Percentiles rank a stretch among this genome's conserved stretches.
phyloP scores from a whole-genome alignment of 768 basidiomycete species.

The Suillus alpinus region DNA sequence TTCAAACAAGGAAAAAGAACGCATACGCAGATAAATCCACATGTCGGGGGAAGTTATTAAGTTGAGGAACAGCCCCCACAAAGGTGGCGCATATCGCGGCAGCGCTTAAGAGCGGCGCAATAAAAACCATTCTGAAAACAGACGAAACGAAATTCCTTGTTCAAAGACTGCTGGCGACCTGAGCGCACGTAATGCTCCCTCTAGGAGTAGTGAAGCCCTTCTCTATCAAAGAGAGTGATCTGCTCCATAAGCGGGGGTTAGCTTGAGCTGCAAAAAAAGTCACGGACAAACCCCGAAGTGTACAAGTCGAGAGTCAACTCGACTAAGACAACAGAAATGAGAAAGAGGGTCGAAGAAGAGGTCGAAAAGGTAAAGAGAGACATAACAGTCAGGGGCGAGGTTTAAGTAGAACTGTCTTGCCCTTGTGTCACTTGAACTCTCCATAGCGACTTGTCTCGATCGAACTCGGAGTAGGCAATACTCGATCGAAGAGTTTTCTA shows the following conservation, averaged over 20 bases:
- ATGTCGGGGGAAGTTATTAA: slow-evolving; percentile 23
- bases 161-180: slow-evolving; percentile 43
- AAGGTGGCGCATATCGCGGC: slow-evolving; percentile 52
- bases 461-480: background rate
- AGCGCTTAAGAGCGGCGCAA: slow-evolving; percentile 53
- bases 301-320: slow-evolving; percentile 66
- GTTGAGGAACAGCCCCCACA: slow-evolving; percentile 45
- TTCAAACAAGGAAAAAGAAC: background rate
- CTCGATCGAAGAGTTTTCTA: background rate
- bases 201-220: slow-evolving; percentile 51
- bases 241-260: slow-evolving; percentile 22
- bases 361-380: slow-evolving; percentile 10
- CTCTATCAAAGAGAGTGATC: slow-evolving; percentile 79
- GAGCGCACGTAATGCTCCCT: slow-evolving; percentile 52
- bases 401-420: slow-evolving; percentile 9
- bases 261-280: slow-evolving; percentile 1
- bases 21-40: background rate
- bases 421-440: slow-evolving; percentile 4
- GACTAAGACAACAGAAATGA: slow-evolving; percentile 43
- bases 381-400: background rate
- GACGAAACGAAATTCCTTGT: slow-evolving; percentile 41
- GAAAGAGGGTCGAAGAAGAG: slow-evolving; percentile 28
- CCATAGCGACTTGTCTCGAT: slow-evolving; percentile 11
- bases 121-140: slow-evolving; percentile 55
- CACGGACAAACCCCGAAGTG: slow-evolving; percentile 41